A percentile compares a stretch with the other conserved stretches of the same genome.
Conservation (phyloP, 306 rosid species). For the Oxytropis ochrocephala region DNA sequence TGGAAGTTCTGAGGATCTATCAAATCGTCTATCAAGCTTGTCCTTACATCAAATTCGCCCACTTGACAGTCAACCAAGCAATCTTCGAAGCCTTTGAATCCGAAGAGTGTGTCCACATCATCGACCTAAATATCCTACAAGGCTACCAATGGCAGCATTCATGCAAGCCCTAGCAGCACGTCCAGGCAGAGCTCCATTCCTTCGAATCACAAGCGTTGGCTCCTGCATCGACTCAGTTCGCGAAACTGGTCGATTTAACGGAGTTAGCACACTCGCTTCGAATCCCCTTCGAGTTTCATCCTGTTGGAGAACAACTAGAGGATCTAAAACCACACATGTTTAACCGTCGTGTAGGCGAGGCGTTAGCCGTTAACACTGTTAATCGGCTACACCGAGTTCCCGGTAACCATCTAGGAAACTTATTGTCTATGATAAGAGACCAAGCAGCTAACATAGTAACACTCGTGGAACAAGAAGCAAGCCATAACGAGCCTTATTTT, state of each 20-base stretch:
- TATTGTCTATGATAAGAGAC: constrained; percentile 64
- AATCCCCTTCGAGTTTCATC: constrained; percentile 83
- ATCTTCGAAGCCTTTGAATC: constrained; percentile 85
- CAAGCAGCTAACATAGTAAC: constrained; percentile 83
- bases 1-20: constrained; percentile 74
- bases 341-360: constrained; percentile 73
- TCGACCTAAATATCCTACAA: constrained; percentile 77
- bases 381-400: constrained; percentile 79
- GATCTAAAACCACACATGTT: constrained; percentile 77
- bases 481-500: constrained; percentile 84
- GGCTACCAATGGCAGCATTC: constrained; percentile 97
- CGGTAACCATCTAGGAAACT: constrained; percentile 36
- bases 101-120: constrained; percentile 80
- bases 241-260: constrained; percentile 60
- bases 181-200: constrained; percentile 50
- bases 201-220: constrained; percentile 64
- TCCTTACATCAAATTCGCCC: constrained; percentile 85
- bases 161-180: constrained; percentile 90
- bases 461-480: constrained; percentile 79
- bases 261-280: constrained; percentile 71
- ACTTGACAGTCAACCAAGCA: constrained; percentile 89
- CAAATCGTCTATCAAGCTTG: constrained; percentile 93
- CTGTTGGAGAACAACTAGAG: constrained; percentile 64
- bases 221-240: constrained; percentile 37
- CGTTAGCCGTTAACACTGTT: constrained; percentile 66